Conservation (phyloP, 2,329 filamentous ascomycete genomes). For the Mariannaea sp. region DNA sequence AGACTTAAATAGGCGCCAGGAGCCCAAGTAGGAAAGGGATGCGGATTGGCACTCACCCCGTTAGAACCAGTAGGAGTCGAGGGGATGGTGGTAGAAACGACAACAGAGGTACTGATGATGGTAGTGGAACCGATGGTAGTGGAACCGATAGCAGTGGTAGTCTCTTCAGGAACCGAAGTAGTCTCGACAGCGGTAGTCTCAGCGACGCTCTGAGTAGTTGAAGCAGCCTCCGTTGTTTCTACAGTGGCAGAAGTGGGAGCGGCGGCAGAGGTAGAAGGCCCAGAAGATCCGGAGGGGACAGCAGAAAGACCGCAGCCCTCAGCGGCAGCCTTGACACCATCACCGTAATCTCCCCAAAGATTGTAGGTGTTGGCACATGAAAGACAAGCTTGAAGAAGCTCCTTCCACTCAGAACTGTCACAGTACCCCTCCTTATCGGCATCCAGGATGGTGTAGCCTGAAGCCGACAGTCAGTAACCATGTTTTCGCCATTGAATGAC, state of each 20-base stretch:
- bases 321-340: slow-evolving; percentile 45
- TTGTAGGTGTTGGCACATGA: slow-evolving; percentile 49
- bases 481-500: not conserved
- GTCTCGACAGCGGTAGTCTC: slow-evolving; percentile 8
- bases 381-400: slow-evolving; percentile 50
- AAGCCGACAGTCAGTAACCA: not conserved
- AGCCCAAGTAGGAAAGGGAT: too few relatives aligned
- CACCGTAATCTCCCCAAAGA: slow-evolving; percentile 52
- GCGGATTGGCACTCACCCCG: slow-evolving; percentile 13
- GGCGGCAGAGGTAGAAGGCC: slow-evolving; percentile 16
- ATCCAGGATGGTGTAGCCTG: slow-evolving; percentile 41
- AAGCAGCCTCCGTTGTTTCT: slow-evolving; percentile 2
- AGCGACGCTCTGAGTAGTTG: slow-evolving; percentile 2
- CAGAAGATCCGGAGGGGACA: slow-evolving; percentile 27
- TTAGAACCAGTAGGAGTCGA: slow-evolving; percentile 13
- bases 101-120: not conserved
- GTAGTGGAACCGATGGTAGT: slow-evolving; percentile 9
- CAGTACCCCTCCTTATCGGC: slow-evolving; percentile 38
- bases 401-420: slow-evolving; percentile 45
- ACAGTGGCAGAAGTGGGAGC: slow-evolving; percentile 12
- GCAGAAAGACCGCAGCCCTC: slow-evolving; percentile 41
- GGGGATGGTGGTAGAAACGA: not conserved
- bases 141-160: slow-evolving; percentile 2
- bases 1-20: too few relatives aligned
- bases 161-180: not conserved